Evolutionary conservation across 805 yeast species (phyloP).

Genomic region (Candida namnaoensis): DNA sequence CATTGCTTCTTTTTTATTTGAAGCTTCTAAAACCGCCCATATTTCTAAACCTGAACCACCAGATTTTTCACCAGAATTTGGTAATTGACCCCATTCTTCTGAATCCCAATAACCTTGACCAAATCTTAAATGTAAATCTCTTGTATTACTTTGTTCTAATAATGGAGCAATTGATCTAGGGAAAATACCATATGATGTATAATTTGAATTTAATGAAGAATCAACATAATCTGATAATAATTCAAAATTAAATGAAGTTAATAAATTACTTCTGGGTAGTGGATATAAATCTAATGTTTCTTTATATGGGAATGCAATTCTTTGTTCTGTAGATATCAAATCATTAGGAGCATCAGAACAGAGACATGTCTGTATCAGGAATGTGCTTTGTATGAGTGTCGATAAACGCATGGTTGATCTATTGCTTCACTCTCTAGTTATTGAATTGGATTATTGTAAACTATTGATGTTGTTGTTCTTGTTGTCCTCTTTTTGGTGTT

Average conservation of each 20-base stretch:
- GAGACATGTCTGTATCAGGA: no score
- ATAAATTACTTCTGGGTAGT: conserved; percentile 59
- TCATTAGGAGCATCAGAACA: no score
- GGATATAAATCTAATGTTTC: conserved; percentile 63
- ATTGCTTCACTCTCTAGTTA: no score
- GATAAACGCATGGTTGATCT: no score
- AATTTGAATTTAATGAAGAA: conserved; percentile 14
- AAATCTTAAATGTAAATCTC: conserved; percentile 78
- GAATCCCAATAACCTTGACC: conserved; percentile 96
- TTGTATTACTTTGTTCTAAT: conserved; percentile 52
- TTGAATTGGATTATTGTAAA: no score
- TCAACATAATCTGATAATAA: conserved; percentile 40
- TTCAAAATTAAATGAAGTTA: conserved; percentile 66
- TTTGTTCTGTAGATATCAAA: no score
- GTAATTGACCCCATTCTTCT: conserved; percentile 77
- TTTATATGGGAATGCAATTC: conserved; percentile 34
- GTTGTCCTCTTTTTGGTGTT: no score
- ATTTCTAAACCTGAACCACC: conserved; percentile 97
- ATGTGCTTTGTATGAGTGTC: no score
- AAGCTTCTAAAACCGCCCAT: conserved; percentile 79
- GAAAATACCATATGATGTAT: conserved; percentile 54
- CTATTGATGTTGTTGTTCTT: no score
- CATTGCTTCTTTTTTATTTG: conserved; percentile 42
- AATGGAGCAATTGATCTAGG: conserved; percentile 81
- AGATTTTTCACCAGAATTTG: conserved; percentile 56